These are phyloP conservation scores for Lablab purpureus DNA, from an alignment of 306 rosid species.

Conservation along the genomic window DNA sequence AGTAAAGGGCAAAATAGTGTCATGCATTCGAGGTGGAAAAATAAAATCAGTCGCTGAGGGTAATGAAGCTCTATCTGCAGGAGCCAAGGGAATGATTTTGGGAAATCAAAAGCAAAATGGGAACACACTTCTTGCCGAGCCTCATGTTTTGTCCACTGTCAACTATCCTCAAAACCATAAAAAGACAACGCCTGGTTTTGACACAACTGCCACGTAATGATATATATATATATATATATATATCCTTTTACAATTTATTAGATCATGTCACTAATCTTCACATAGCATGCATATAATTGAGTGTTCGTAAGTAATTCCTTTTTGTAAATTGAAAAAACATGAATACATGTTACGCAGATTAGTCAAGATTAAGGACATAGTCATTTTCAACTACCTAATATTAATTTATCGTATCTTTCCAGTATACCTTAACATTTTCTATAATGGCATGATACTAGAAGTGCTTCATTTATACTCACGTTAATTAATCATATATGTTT, in stretches of 20 bases:
- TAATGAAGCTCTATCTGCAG: conserved; percentile 49
- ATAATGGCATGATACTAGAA: background rate
- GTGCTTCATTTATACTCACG: background rate
- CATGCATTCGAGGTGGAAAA: conserved; percentile 53
- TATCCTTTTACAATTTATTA: background rate
- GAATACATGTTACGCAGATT: too few relatives aligned
- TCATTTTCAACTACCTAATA: background rate
- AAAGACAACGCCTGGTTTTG: background rate
- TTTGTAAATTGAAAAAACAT: too few relatives aligned
- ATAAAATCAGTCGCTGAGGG: conserved; percentile 60
- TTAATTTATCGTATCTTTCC: too few relatives aligned
- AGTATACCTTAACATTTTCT: background rate
- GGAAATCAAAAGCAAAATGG: conserved; percentile 45
- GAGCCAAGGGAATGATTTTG: conserved; percentile 68
- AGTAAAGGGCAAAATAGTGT: conserved; percentile 65
- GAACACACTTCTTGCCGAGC: conserved; percentile 55
- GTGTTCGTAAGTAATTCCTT: too few relatives aligned
- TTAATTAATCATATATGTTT: background rate
- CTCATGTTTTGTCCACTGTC: conserved; percentile 59
- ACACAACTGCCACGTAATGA: conserved; percentile 34
- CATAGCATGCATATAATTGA: too few relatives aligned
- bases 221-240: too few relatives aligned
- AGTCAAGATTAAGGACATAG: too few relatives aligned
- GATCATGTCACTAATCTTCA: background rate
- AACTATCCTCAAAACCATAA: background rate